Evolutionary conservation across 106 monocot species (phyloP).

Genomic region (Dactylorhiza incarnata): DNA sequence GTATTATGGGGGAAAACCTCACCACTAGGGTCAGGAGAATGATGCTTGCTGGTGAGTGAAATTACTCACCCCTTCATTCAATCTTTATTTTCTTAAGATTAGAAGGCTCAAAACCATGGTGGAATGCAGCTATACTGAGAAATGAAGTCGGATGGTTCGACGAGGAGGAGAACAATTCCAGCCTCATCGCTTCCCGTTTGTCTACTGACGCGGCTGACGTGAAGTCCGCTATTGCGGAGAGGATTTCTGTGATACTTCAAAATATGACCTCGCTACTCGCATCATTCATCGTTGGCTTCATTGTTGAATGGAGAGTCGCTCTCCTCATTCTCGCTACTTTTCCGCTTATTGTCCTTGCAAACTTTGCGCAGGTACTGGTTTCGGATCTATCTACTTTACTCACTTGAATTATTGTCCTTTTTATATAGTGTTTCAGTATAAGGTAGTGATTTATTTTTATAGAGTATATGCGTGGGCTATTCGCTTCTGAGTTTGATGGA

Average conservation of each 20-base stretch:
- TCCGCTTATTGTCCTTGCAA: conserved; percentile 93
- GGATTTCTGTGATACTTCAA: conserved; percentile 95
- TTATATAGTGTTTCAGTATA: neutral
- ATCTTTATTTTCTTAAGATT: neutral
- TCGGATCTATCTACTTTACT: neutral
- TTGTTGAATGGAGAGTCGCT: conserved; percentile 87
- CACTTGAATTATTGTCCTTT: neutral
- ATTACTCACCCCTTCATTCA: neutral
- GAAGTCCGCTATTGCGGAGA: conserved; percentile 91
- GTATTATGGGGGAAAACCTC: conserved; percentile 98
- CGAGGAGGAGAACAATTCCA: conserved; percentile 96
- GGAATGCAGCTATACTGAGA: conserved; percentile 75
- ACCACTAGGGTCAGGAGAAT: conserved; percentile 94
- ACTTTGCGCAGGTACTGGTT: conserved; percentile 82
- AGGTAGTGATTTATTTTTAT: neutral
- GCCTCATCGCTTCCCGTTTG: conserved; percentile 81
- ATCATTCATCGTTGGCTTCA: conserved; percentile 87
- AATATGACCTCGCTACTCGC: conserved; percentile 95
- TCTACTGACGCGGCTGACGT: conserved; percentile 89
- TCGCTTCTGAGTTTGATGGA: neutral
- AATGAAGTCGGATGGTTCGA: conserved; percentile 99
- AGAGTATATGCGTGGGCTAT: neutral
- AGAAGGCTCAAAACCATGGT: neutral
- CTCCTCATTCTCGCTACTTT: conserved; percentile 93
- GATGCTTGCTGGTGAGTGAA: conserved; percentile 80